Base-by-base conservation (phyloP, 805 yeast genomes). In the Zygosaccharomyces pseudorouxii region DNA sequence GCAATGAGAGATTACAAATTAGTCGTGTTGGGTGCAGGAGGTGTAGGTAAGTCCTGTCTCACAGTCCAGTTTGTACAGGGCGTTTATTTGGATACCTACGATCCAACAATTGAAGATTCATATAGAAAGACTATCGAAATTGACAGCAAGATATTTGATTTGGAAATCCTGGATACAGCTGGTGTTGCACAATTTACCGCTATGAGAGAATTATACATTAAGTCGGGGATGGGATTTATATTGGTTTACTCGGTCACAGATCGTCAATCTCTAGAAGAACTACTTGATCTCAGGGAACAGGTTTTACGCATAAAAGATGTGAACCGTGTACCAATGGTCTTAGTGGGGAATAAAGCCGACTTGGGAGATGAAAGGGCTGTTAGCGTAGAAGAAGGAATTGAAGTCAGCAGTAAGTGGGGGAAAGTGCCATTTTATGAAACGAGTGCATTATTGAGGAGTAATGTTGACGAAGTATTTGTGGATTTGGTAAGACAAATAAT, bases 51-150 rank as follows among this genome's bases (percentile, higher is more conserved):
- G 62, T 88, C 97, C 20, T 89, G 95, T 35, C 73, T 92, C 36
- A 89, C 97, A 1, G 96, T 89, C 5, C 96, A 89, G 63, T 90
- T 86, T 62, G 95, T 89, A 3, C 95, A 88, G 64, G 93, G 93
- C 9, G 85, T 86, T 2, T 90, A 88, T 65, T 80, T 88, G 47
- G 97, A 92, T 60, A 78, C 89, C 31, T 92, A 92, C 69, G 98
- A 92, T 62, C 98, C 99, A 7, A 93, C 99, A 7, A 93, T 92
- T 55, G 99, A 92, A 65, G 98, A 92, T 63, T 88, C 97, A 0
- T 93, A 92, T 68, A 74, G 95, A 41, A 90, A 89, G 63, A 90
- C 87, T 56, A 81, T 89, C 49, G 89, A 84, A 59, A 82, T 92
- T 30, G 97, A 92, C 65, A 95, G 89, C 29, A 79, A 92, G 55